Base-by-base conservation (phyloP, 352 stramenopile genomes). In the Pythium insidiosum region DNA sequence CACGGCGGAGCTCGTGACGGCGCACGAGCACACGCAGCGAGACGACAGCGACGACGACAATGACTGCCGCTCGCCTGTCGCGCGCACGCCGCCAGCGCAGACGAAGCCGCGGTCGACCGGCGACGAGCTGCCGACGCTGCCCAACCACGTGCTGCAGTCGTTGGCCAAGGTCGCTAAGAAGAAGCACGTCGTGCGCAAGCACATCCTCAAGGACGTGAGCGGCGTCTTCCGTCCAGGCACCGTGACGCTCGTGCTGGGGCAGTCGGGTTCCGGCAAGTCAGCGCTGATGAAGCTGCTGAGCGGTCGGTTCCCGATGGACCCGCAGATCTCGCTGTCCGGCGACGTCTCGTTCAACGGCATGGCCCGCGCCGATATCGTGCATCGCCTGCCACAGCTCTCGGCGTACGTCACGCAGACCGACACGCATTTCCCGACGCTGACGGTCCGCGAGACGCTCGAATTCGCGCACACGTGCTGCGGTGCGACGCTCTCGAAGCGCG, bases 391-490 rank as follows among this genome's bases (percentile, higher is more conserved):
- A 1, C 66, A 82, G 49, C 71, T 76, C 38, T 58, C 68, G 15
- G 47, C 50, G 9, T 80, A 82, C 41, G 65, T 84, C 12, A 72
- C 50, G 7, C 70, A 83, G 51, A 58, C 40, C 28, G 66, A 82
- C 43, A 43, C 45, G 30, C 67, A 79, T 43, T 73, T 73, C 29
- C 64, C 69, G 28, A 74, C 58, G 22, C 47, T 82, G 21, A 83
- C 70, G 1, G 56, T 73, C 16, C 54, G 63, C 20, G 67, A 75
- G 48, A 78, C 71, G 41, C 55, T 84, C 18, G 65, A 68, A 26
- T 81, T 84, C 26, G 71, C 71, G 5, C 63, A 80, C 37, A 51
- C 58, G 26, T 84, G 62, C 53, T 84, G 82, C n/a, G 56, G 70
- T 10, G 53, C 47, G 18, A 44, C 61, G 22, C 51, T 77, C 6